A percentile compares a stretch with the other conserved stretches of the same genome.
These are phyloP conservation scores for Epichloe gansuensis DNA, from an alignment of 2,329 filamentous ascomycete species.

Conservation along the genomic window DNA sequence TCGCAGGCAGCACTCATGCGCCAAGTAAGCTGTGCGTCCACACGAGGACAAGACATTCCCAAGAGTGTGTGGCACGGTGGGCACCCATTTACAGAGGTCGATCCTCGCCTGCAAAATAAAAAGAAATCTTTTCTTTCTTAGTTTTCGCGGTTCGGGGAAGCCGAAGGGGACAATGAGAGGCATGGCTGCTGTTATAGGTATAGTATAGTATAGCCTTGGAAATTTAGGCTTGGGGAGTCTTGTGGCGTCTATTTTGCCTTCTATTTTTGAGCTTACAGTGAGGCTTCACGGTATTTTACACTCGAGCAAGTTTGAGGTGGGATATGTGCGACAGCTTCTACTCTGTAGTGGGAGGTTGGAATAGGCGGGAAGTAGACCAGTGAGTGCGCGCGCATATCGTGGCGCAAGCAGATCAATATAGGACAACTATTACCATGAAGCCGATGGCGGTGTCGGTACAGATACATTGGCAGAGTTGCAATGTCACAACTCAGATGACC, in stretches of 20 bases:
- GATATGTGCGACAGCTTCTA: not conserved
- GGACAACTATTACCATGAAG: not conserved
- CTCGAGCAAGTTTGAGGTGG: not conserved
- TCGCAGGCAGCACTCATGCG: not conserved
- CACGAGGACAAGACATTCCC: not conserved
- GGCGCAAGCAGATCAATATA: constrained; percentile 1
- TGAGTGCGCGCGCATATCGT: not conserved
- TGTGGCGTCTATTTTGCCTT: not conserved
- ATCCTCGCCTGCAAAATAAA: not conserved
- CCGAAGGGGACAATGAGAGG: not conserved
- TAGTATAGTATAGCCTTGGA: not conserved
- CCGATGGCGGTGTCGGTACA: not conserved
- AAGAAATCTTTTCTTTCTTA: not conserved
- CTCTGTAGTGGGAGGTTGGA: not conserved
- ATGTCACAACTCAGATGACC: not conserved
- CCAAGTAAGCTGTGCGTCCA: not conserved
- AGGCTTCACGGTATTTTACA: not conserved
- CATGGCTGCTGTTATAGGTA: not conserved
- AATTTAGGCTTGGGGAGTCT: not conserved
- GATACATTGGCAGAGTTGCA: constrained; percentile 1
- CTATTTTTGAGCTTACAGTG: not conserved
- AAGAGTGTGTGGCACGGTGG: not conserved
- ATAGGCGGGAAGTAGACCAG: not conserved
- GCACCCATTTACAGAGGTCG: not conserved
- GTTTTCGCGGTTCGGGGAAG: not conserved